Evolutionary conservation across 1,284 basidiomycete species (phyloP).

Genomic region (Filobasidium uniguttulatum): DNA sequence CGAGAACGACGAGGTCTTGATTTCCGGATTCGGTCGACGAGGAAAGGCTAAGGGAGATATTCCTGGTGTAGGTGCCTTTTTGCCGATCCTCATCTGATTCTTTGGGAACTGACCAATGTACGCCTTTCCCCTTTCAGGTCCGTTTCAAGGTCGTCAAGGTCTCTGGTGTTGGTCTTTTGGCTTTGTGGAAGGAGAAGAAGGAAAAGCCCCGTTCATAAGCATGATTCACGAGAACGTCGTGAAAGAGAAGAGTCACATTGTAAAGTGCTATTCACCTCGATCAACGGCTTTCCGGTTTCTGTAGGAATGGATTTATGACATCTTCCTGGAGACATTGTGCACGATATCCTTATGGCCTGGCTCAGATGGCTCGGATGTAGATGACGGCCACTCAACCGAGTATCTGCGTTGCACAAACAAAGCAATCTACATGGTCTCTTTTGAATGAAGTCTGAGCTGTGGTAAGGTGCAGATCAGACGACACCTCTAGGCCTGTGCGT

Average conservation of each 20-base stretch:
- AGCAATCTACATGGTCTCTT: too few relatives aligned
- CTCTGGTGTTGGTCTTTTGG: conserved; percentile 94
- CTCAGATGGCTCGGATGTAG: too few relatives aligned
- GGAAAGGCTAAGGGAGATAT: conserved; percentile 64
- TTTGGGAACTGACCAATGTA: not conserved
- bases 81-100: not conserved
- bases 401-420: too few relatives aligned
- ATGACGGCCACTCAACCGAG: too few relatives aligned
- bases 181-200: conserved; percentile 99
- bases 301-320: too few relatives aligned
- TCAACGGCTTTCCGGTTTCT: too few relatives aligned
- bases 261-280: conserved; percentile 10
- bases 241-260: conserved; percentile 15
- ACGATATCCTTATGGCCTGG: too few relatives aligned
- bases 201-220: conserved; percentile 80
- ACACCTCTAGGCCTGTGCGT: too few relatives aligned
- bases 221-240: too few relatives aligned
- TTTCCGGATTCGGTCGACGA: conserved; percentile 98
- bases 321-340: too few relatives aligned
- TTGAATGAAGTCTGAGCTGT: too few relatives aligned
- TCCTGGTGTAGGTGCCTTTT: conserved; percentile 35
- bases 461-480: too few relatives aligned
- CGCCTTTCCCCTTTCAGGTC: conserved; percentile 45
- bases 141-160: conserved; percentile 99
- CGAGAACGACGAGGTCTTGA: conserved; percentile 99